Evolutionary conservation across 768 basidiomycete species (phyloP).

Genomic region (Collybia mongolica): DNA sequence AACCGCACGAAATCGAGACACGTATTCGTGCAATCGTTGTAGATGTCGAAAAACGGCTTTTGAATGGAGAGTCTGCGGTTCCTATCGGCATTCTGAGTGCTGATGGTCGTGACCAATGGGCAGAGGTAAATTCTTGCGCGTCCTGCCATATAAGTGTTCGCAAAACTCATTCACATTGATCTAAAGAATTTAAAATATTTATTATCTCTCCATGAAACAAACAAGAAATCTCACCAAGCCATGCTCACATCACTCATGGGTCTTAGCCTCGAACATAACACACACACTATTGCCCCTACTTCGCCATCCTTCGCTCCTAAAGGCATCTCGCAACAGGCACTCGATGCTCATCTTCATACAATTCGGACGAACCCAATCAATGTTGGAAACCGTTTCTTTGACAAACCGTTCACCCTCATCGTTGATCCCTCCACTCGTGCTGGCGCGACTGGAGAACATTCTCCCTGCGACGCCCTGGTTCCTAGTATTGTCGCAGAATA

Average conservation of each 20-base stretch:
- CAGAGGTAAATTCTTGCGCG: constrained; percentile 49
- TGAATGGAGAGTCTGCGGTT: constrained; percentile 53
- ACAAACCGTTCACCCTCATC: constrained; percentile 81
- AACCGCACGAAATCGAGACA: constrained; percentile 39
- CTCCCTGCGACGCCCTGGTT: constrained; percentile 85
- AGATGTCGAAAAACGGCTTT: constrained; percentile 57
- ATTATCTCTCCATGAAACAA: constrained; percentile 62
- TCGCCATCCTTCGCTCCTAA: constrained; percentile 21
- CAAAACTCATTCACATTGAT: constrained; percentile 1
- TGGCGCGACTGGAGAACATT: constrained; percentile 89
- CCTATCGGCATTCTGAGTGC: constrained; percentile 73
- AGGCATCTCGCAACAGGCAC: constrained; percentile 30
- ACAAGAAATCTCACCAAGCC: constrained; percentile 55
- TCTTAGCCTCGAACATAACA: constrained; percentile 79
- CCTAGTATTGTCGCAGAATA: constrained; percentile 88
- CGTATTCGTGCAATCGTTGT: constrained; percentile 42
- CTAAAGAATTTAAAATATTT: constrained; percentile 71
- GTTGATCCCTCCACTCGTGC: constrained; percentile 85
- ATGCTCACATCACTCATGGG: constrained; percentile 78
- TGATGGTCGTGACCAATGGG: constrained; percentile 83
- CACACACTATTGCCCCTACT: constrained; percentile 38
- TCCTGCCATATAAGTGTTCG: neutral
- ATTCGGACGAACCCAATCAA: constrained; percentile 61
- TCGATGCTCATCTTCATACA: constrained; percentile 77
- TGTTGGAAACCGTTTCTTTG: constrained; percentile 83